Evolutionary conservation across 2,329 filamentous ascomycete species (phyloP).

Genomic region (Davidsoniella neocaledoniae): DNA sequence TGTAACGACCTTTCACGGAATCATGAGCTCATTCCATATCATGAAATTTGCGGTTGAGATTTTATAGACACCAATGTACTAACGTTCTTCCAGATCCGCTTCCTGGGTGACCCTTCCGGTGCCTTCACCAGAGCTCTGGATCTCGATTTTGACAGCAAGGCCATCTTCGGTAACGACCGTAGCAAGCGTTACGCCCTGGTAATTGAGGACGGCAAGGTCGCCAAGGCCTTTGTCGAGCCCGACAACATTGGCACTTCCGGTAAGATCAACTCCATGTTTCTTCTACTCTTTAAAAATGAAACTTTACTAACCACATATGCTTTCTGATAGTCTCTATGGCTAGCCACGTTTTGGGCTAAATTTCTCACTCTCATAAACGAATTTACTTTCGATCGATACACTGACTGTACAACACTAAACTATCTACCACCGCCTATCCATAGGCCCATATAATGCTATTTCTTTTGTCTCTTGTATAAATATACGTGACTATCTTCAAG

Average conservation of each 20-base stretch:
- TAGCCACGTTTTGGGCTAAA: conserved; percentile 29
- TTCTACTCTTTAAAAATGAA: not conserved
- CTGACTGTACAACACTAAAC: not conserved
- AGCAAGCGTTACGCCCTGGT: conserved; percentile 80
- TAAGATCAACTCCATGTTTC: conserved; percentile 23
- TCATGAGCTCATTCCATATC: not conserved
- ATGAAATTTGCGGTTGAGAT: not conserved
- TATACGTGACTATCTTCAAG: not conserved
- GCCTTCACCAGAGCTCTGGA: conserved; percentile 73
- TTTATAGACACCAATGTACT: not conserved
- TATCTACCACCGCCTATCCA: not conserved
- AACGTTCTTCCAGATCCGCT: conserved; percentile 50
- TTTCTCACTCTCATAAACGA: not conserved
- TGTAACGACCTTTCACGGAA: conserved; percentile 21
- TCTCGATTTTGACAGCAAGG: conserved; percentile 59
- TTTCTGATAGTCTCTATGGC: conserved; percentile 29
- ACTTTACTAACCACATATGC: not conserved
- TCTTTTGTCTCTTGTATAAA: not conserved
- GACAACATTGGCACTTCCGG: conserved; percentile 72
- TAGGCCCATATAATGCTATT: not conserved
- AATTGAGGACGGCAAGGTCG: conserved; percentile 71
- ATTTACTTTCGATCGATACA: not conserved
- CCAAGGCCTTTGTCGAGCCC: conserved; percentile 65
- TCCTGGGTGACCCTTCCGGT: conserved; percentile 66
- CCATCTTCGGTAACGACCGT: conserved; percentile 66